Percentiles rank a stretch among this genome's conserved stretches.
These are phyloP conservation scores for Incumbomyces delicatus DNA, from an alignment of 2,329 filamentous ascomycete genomes.

Conservation along the genomic window DNA sequence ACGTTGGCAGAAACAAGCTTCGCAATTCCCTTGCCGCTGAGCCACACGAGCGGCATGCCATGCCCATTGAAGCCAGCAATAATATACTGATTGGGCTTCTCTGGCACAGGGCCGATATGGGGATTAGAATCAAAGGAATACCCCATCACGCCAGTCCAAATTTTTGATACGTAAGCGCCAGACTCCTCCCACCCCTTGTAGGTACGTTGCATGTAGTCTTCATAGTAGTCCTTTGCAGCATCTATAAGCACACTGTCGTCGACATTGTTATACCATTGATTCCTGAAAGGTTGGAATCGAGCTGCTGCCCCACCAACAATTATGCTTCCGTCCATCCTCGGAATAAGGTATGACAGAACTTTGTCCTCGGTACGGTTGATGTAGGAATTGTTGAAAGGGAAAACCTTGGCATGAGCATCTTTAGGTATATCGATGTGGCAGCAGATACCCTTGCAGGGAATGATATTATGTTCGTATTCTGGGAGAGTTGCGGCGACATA, in stretches of 20 bases:
- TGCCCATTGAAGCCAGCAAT: slow-evolving; percentile 55
- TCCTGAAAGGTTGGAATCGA: slow-evolving; percentile 20
- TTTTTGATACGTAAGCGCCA: slow-evolving; percentile 24
- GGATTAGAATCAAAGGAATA: slow-evolving; percentile 41
- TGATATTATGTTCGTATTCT: slow-evolving; percentile 57
- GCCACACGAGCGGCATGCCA: slow-evolving; percentile 52
- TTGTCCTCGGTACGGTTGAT: slow-evolving; percentile 19
- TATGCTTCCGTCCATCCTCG: slow-evolving; percentile 42
- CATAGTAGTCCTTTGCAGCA: slow-evolving; percentile 31
- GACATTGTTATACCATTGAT: slow-evolving; percentile 37
- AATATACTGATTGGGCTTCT: slow-evolving; percentile 41
- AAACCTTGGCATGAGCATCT: slow-evolving; percentile 15
- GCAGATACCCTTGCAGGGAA: slow-evolving; percentile 57
- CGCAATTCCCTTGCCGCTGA: slow-evolving; percentile 41
- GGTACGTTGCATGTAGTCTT: slow-evolving; percentile 28
- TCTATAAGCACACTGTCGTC: slow-evolving; percentile 40
- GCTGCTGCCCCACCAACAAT: slow-evolving; percentile 55
- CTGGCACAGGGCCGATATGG: slow-evolving; percentile 42
- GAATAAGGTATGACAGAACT: slow-evolving; percentile 46
- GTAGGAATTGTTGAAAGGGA: slow-evolving; percentile 23
- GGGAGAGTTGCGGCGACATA: slow-evolving; percentile 71
- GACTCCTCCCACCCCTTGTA: slow-evolving; percentile 28
- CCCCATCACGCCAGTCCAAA: slow-evolving; percentile 41
- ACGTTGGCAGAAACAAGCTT: slow-evolving; percentile 40
- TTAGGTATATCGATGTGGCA: slow-evolving; percentile 24